These are phyloP conservation scores for Cladosporium sp. DNA, from an alignment of 2,329 filamentous ascomycete species.

Conservation along the genomic window DNA sequence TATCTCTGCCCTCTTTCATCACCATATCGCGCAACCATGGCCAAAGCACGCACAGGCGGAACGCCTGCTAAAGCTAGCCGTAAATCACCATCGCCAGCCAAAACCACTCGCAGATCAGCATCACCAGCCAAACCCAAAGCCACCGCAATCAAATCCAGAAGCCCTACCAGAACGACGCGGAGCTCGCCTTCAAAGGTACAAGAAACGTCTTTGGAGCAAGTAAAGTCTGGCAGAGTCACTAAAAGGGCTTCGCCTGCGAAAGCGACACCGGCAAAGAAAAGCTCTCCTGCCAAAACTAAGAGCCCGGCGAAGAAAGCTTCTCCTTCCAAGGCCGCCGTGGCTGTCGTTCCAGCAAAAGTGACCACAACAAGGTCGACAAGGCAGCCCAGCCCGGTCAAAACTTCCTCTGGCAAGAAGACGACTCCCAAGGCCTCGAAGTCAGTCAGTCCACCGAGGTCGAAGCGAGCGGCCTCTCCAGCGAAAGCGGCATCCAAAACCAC, in stretches of 20 bases:
- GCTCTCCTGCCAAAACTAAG: constrained; percentile 12
- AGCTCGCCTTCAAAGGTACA: constrained; percentile 1
- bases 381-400: neutral
- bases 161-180: neutral
- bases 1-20: neutral
- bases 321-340: constrained; percentile 9
- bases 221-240: neutral
- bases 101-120: neutral
- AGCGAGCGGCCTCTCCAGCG: too few relatives aligned
- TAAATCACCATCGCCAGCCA: neutral
- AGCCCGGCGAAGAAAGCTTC: constrained; percentile 1
- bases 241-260: constrained; percentile 11
- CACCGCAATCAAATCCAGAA: neutral
- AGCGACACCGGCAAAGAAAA: neutral
- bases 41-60: constrained; percentile 3
- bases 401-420: too few relatives aligned
- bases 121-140: neutral
- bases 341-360: neutral
- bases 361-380: neutral
- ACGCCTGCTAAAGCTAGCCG: neutral
- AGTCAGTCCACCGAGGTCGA: too few relatives aligned
- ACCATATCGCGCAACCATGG: neutral
- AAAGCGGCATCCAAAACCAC: too few relatives aligned
- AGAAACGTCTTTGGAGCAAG: neutral
- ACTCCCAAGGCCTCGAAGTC: too few relatives aligned